Evolutionary conservation across 805 yeast genomes (phyloP), one percentile per base, ranked within the genome.

Genomic region (Yamadazyma phyllophila): DNA sequence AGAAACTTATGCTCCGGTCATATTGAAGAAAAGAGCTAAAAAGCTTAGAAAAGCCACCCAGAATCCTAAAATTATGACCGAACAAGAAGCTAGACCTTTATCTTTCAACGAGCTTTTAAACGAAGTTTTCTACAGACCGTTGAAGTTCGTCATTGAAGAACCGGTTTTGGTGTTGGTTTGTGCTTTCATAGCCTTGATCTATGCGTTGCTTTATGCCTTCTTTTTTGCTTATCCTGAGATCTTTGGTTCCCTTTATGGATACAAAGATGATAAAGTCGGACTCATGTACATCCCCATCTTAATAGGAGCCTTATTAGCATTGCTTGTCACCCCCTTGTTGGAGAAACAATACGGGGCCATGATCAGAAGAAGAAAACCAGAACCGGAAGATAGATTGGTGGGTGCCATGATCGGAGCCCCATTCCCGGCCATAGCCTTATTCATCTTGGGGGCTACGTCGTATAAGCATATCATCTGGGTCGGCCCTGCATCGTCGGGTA

Each of bases 161-260:
- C 96, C 96, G 3, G 95, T 89, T 24, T 71, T 90, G 57, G 94
- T 82, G 59, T 70, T 88, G 54, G 80, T 90, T 74, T 88, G 96
- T 65, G 78, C 80, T 56, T 90, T 88, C 65, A 92, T 90, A 49
- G 90, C 95, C 52, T 75, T 90, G 62, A 88, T 90, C 63, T 90
- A 90, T 70, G 84, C 96, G n/a, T 74, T 90, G 61, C 73, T 90
- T 42, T 90, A 90, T 60, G 96, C 96, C 10, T 90, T 90, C 73
- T 90, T 90, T 81, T 90, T 89, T 69, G 97, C 97, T 0, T 90
- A 86, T 67, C 97, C 97, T 4, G 96, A 85, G 43, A 88, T 90
- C 43, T 90, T 90, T 63, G 77, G 75, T 45, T 85, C 82, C 45
- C 74, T 89, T 44, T 87, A 90, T 59, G 88, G 82, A 39, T 89